Evolutionary conservation across 2,329 filamentous ascomycete genomes (phyloP).

Genomic region (Exophiala phaeomuriformis): DNA sequence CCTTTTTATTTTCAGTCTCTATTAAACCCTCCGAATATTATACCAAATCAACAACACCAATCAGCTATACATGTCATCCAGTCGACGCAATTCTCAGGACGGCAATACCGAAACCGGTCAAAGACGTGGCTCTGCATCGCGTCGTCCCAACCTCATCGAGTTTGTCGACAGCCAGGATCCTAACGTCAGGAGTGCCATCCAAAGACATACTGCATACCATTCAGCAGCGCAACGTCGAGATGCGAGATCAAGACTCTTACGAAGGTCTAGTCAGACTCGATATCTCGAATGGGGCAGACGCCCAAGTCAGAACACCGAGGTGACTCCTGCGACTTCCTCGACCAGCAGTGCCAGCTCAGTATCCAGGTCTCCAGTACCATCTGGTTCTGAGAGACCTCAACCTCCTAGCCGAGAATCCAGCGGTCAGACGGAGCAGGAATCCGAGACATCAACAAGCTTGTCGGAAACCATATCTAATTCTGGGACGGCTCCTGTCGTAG

Average conservation of each 20-base stretch:
- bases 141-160: conserved; percentile 17
- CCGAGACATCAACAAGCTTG: conserved; percentile 5
- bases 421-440: conserved; percentile 5
- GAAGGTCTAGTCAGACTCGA: conserved; percentile 18
- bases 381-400: background rate
- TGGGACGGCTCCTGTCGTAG: background rate
- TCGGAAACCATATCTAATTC: background rate
- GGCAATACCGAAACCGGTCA: background rate
- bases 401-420: background rate
- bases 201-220: conserved; percentile 25
- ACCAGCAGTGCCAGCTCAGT: conserved; percentile 18
- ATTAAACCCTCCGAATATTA: background rate
- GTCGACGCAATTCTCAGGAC: conserved; percentile 12
- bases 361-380: conserved; percentile 16
- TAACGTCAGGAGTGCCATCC: conserved; percentile 25
- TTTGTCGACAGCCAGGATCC: conserved; percentile 26
- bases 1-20: background rate
- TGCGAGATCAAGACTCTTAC: conserved; percentile 18
- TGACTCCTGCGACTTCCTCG: conserved; percentile 9
- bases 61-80: conserved; percentile 15
- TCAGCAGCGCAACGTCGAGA: conserved; percentile 25
- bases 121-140: conserved; percentile 5
- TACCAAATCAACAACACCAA: background rate
- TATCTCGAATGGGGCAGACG: conserved; percentile 24
- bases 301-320: conserved; percentile 3